Conservation (phyloP, 2,329 filamentous ascomycete species). For the Neoascochyta sp. region DNA sequence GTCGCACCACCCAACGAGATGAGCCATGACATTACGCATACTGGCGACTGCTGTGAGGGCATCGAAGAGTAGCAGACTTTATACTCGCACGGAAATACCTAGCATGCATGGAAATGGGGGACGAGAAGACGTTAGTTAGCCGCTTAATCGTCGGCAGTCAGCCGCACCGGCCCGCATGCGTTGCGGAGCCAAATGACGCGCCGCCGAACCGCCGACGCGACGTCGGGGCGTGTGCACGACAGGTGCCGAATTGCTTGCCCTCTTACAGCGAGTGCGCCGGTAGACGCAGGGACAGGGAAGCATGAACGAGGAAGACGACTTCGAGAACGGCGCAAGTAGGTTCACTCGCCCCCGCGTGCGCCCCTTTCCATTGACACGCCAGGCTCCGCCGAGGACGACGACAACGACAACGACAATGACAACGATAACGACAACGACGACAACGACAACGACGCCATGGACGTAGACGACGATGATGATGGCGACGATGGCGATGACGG, state of each 20-base stretch:
- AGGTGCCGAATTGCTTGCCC: too few species aligned
- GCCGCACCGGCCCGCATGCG: constrained; percentile 1
- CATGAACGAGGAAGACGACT: constrained; percentile 49
- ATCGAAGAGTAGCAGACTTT: too few species aligned
- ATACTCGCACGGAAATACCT: too few species aligned
- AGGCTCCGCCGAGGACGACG: constrained; percentile 28
- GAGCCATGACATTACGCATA: too few species aligned
- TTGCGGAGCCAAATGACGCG: constrained; percentile 10
- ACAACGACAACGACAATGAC: constrained; percentile 40
- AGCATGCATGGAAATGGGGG: too few species aligned
- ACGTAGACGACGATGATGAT: constrained; percentile 44
- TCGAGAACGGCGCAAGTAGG: constrained; percentile 39
- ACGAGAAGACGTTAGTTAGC: too few species aligned
- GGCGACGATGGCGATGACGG: constrained; percentile 42
- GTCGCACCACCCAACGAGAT: too few species aligned
- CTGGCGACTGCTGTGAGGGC: too few species aligned
- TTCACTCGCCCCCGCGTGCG: constrained; percentile 1
- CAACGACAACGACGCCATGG: constrained; percentile 45
- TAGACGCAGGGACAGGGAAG: constrained; percentile 9
- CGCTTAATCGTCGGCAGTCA: too few species aligned
- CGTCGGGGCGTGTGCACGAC: constrained; percentile 1
- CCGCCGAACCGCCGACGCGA: constrained; percentile 3
- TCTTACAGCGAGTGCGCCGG: constrained; percentile 5
- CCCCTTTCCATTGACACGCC: neutral
- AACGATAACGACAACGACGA: constrained; percentile 27